Percentiles rank a stretch among this genome's conserved stretches.
Conservation (phyloP, 768 basidiomycete genomes). For the Lepiota subincarnata region DNA sequence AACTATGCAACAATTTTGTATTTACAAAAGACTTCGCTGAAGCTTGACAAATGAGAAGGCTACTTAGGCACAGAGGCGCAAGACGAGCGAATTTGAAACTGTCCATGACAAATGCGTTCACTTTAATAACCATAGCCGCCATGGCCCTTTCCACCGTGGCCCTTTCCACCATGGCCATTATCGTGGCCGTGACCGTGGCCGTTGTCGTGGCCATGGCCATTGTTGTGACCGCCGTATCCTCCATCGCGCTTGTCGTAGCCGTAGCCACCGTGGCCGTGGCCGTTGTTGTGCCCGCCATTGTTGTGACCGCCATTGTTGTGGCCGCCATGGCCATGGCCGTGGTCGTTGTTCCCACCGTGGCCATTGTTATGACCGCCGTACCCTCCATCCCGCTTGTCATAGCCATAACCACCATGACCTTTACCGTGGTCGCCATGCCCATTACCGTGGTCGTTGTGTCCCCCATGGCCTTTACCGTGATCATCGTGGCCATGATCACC, state of each 20-base stretch:
- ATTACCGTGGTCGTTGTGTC: background rate
- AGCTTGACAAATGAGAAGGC: no score
- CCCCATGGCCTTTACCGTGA: background rate
- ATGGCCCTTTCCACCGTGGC: background rate
- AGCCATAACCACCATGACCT: background rate
- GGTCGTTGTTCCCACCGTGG: background rate
- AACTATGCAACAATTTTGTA: no score
- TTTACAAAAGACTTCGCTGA: no score
- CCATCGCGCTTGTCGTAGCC: background rate
- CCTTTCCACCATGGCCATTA: background rate
- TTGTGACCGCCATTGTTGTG: background rate
- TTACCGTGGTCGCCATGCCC: background rate
- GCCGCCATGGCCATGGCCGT: background rate
- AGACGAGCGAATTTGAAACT: background rate
- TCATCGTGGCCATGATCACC: background rate
- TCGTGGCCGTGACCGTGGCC: background rate
- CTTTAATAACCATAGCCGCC: background rate
- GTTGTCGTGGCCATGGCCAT: background rate
- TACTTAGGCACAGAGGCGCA: no score
- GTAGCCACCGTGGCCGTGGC: background rate
- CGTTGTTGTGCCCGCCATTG: background rate
- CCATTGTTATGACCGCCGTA: background rate
- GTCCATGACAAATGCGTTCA: background rate
- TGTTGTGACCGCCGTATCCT: background rate
- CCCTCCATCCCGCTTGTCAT: background rate